phyloP scores from a whole-genome alignment of 192 early-diverging fungal species.

The Dissophora globulifera region DNA sequence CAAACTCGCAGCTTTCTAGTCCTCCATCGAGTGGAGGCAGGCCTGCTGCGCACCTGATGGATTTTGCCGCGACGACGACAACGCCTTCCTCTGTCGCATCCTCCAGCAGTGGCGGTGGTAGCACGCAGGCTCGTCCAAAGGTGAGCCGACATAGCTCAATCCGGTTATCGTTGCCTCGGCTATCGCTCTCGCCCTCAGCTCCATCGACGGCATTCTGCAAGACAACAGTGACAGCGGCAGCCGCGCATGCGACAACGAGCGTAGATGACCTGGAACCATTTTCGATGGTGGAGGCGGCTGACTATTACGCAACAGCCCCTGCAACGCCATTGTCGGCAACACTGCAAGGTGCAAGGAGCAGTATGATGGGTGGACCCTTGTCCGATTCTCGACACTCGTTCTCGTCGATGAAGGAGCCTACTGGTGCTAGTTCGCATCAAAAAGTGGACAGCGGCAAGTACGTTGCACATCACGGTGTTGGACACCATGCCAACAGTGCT shows the following conservation, averaged over 20 bases:
- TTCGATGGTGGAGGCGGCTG: constrained; percentile 6
- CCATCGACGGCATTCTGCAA: constrained; percentile 45
- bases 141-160: constrained; percentile 11
- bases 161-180: constrained; percentile 23
- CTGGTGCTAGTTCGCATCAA: background rate
- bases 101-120: constrained; percentile 8
- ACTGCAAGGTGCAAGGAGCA: background rate
- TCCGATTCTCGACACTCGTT: too few species aligned
- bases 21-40: background rate
- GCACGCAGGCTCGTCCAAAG: constrained; percentile 10
- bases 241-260: constrained; percentile 18
- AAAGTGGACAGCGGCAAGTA: constrained; percentile 51
- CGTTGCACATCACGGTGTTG: constrained; percentile 1
- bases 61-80: background rate
- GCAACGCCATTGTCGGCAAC: background rate
- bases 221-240: constrained; percentile 31
- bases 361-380: background rate
- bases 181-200: constrained; percentile 31
- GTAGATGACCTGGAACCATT: constrained; percentile 19
- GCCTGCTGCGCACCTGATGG: background rate
- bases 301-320: background rate
- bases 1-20: constrained; percentile 26
- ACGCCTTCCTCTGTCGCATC: constrained; percentile 5
- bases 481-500: background rate
- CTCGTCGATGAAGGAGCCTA: background rate